Conservation (phyloP, 1,139 yeast genomes). For the Blastobotrys niveus region DNA sequence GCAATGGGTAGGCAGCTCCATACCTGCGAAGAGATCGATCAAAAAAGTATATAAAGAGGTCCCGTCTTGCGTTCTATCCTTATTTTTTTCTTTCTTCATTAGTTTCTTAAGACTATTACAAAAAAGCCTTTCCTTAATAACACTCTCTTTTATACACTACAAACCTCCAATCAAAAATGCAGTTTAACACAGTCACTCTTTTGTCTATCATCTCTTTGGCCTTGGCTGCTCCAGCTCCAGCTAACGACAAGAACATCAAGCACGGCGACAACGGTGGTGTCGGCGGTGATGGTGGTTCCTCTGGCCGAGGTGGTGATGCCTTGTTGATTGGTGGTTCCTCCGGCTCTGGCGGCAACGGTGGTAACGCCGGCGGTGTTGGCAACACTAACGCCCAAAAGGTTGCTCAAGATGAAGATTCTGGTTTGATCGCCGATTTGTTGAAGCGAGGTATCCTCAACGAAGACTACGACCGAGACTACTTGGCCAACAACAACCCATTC, state of each 20-base stretch:
- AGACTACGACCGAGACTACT: not conserved
- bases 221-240: constrained; percentile 1
- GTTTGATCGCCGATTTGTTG: not conserved
- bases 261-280: constrained; percentile 1
- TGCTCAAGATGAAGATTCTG: not conserved
- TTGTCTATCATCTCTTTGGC: not conserved
- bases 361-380: constrained; percentile 6
- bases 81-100: too few species aligned
- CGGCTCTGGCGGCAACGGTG: constrained; percentile 4
- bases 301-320: not conserved
- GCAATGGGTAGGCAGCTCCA: too few species aligned
- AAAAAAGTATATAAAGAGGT: too few species aligned
- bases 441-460: constrained; percentile 1
- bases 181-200: not conserved
- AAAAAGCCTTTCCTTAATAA: too few species aligned
- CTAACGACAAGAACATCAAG: not conserved
- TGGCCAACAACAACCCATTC: too few species aligned
- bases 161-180: not conserved
- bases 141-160: too few species aligned
- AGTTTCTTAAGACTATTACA: too few species aligned
- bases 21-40: too few species aligned
- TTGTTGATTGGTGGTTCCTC: constrained; percentile 1
- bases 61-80: too few species aligned
- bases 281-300: not conserved
- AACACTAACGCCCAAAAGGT: not conserved